Percentiles rank a stretch among this genome's conserved stretches.
Conservation (phyloP, 2,329 filamentous ascomycete genomes). For the Cladosporium oxysporum region DNA sequence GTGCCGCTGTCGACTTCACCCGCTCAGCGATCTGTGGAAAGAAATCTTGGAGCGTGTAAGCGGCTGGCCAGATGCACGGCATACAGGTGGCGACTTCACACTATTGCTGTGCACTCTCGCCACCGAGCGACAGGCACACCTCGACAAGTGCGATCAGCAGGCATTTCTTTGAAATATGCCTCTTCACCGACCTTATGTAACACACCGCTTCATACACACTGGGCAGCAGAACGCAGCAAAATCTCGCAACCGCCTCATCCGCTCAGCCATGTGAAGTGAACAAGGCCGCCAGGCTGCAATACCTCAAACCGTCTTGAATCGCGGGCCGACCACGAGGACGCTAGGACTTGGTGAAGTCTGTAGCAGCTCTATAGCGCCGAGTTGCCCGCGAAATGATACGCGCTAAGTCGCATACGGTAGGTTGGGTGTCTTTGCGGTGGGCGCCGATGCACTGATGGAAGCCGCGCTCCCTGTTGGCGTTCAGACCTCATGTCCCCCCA, state of each 20-base stretch:
- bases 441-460: not conserved
- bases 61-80: not conserved
- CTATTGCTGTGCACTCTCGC: not conserved
- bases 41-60: not conserved
- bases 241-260: not conserved
- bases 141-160: not conserved
- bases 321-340: not conserved
- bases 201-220: not conserved
- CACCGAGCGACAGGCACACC: not conserved
- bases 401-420: conserved; percentile 1
- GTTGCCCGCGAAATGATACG: not conserved
- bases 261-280: not conserved
- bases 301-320: not conserved
- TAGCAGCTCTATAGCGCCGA: not conserved
- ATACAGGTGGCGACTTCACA: not conserved
- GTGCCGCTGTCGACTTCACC: not conserved
- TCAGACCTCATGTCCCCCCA: not conserved
- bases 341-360: not conserved
- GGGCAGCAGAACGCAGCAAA: not conserved
- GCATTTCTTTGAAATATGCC: not conserved
- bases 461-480: conserved; percentile 1
- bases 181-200: not conserved
- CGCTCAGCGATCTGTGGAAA: not conserved
- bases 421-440: conserved; percentile 7
- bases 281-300: not conserved